Evolutionary conservation across 257 asterid species (phyloP).

Genomic region (Salvia hispanica): DNA sequence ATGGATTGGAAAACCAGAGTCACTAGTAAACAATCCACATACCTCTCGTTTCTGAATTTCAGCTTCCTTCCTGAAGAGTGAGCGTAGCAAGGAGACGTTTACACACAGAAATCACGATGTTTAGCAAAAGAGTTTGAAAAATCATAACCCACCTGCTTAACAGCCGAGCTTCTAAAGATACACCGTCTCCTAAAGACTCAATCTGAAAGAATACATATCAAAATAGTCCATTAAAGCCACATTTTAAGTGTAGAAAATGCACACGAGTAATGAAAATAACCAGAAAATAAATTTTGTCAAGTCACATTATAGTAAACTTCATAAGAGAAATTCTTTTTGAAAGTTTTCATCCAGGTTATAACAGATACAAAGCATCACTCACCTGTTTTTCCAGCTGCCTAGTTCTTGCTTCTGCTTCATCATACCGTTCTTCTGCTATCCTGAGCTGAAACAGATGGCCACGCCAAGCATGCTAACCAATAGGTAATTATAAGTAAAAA

Average conservation of each 20-base stretch:
- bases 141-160: slow-evolving; percentile 70
- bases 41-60: slow-evolving; percentile 97
- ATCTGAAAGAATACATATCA: slow-evolving; percentile 46
- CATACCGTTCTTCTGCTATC: slow-evolving; percentile 78
- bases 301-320: too few relatives aligned
- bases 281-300: slow-evolving; percentile 1
- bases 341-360: too few relatives aligned
- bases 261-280: too few relatives aligned
- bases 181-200: slow-evolving; percentile 94
- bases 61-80: slow-evolving; percentile 80
- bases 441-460: slow-evolving; percentile 68
- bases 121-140: slow-evolving; percentile 27
- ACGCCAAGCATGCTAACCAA: slow-evolving; percentile 32
- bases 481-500: neutral
- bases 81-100: slow-evolving; percentile 24
- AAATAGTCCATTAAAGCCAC: neutral
- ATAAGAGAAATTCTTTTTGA: too few relatives aligned
- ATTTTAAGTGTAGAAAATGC: too few relatives aligned
- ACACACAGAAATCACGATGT: slow-evolving; percentile 17
- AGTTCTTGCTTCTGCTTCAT: slow-evolving; percentile 94
- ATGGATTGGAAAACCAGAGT: slow-evolving; percentile 1
- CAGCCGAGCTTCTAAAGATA: slow-evolving; percentile 91
- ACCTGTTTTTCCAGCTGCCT: slow-evolving; percentile 95
- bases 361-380: too few relatives aligned
- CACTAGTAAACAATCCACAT: slow-evolving; percentile 27